Conservation (phyloP, 2,329 filamentous ascomycete species). For the Colletotrichum orbiculare region DNA sequence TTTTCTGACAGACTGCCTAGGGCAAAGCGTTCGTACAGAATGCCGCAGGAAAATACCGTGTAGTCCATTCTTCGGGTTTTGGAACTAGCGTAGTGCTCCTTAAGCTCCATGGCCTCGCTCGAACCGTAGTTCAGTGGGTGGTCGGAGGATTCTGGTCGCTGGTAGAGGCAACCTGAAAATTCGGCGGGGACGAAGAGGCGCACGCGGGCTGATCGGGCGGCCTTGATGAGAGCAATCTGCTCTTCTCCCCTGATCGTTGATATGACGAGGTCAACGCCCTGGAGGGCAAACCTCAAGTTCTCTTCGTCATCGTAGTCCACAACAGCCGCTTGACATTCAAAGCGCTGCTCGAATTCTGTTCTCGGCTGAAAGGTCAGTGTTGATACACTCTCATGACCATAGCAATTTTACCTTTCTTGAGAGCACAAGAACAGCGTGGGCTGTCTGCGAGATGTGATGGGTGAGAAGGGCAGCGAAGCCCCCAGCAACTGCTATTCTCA, state of each 20-base stretch:
- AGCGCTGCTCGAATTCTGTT: slow-evolving; percentile 60
- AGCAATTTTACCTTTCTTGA: slow-evolving; percentile 65
- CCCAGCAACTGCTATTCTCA: slow-evolving; percentile 61
- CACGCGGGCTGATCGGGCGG: slow-evolving; percentile 72
- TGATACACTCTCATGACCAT: neutral
- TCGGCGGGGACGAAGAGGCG: slow-evolving; percentile 79
- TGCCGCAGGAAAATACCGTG: slow-evolving; percentile 78
- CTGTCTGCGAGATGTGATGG: slow-evolving; percentile 70
- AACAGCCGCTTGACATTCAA: slow-evolving; percentile 73
- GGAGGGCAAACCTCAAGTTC: slow-evolving; percentile 72
- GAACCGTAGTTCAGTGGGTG: slow-evolving; percentile 73
- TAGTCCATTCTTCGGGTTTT: slow-evolving; percentile 67
- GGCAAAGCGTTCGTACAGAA: slow-evolving; percentile 81
- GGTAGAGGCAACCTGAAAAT: slow-evolving; percentile 73
- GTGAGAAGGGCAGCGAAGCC: slow-evolving; percentile 58
- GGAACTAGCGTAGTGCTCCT: slow-evolving; percentile 64
- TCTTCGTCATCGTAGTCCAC: slow-evolving; percentile 74
- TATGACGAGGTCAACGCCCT: slow-evolving; percentile 79
- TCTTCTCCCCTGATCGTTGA: slow-evolving; percentile 76
- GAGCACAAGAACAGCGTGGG: slow-evolving; percentile 76
- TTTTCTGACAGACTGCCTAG: slow-evolving; percentile 71
- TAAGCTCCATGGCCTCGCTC: slow-evolving; percentile 63
- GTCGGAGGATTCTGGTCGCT: slow-evolving; percentile 57
- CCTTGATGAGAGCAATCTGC: slow-evolving; percentile 78
- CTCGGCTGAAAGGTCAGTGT: slow-evolving; percentile 54